These are phyloP conservation scores for Nissolia schottii DNA, from an alignment of 306 rosid genomes.

Conservation along the genomic window DNA sequence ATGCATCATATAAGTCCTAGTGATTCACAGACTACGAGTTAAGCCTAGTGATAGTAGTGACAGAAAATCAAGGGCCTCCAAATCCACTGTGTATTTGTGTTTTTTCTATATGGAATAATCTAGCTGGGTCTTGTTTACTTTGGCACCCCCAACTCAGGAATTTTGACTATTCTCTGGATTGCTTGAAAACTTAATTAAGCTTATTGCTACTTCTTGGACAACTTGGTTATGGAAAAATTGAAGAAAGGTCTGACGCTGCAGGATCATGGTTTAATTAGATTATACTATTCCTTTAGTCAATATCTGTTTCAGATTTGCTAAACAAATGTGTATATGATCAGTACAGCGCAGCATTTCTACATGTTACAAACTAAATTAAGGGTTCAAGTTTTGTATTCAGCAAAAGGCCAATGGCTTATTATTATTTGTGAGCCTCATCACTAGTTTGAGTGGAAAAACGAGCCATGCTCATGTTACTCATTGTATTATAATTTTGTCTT, in stretches of 20 bases:
- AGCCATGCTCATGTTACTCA: constrained; percentile 20
- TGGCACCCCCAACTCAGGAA: constrained; percentile 10
- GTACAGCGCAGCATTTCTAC: background rate
- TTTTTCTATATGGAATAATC: constrained; percentile 29
- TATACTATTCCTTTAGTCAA: background rate
- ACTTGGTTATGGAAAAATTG: background rate
- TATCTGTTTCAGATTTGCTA: background rate
- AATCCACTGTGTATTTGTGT: background rate
- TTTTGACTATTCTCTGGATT: constrained; percentile 13
- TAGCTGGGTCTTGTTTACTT: constrained; percentile 11
- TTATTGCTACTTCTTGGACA: background rate
- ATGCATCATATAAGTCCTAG: background rate
- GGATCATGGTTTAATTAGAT: constrained; percentile 5
- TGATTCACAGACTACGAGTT: background rate
- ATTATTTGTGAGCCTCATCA: background rate
- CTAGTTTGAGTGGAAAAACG: background rate
- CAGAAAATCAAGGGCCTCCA: background rate
- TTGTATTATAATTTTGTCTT: constrained; percentile 23
- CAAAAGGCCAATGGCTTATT: background rate
- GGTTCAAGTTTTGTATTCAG: background rate
- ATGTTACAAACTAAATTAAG: background rate
- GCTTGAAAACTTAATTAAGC: background rate
- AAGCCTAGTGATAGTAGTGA: background rate
- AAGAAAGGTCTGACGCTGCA: background rate
- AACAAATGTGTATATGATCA: background rate